phyloP scores from a whole-genome alignment of 352 stramenopile genomes.

The Phytophthora pinifolia region DNA sequence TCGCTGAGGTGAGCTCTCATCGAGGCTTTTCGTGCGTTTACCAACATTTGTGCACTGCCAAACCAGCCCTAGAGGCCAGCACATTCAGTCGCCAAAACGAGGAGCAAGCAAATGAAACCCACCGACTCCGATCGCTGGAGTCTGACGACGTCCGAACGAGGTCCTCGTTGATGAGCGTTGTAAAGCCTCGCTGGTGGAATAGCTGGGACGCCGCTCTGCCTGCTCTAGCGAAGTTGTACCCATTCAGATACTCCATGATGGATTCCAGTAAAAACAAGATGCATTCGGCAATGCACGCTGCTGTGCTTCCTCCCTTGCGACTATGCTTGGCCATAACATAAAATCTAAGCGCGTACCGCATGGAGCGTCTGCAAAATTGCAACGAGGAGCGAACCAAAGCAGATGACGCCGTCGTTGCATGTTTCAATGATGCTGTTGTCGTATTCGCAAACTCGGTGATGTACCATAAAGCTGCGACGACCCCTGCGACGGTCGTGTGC shows the following conservation, averaged over 20 bases:
- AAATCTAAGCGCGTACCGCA: constrained; percentile 27
- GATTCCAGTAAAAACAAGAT: constrained; percentile 67
- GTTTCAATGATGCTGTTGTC: constrained; percentile 70
- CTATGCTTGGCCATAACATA: constrained; percentile 38
- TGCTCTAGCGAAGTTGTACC: constrained; percentile 90
- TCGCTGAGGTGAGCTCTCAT: constrained; percentile 75
- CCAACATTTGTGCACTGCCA: not conserved
- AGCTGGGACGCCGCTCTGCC: constrained; percentile 89
- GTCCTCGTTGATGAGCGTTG: constrained; percentile 93
- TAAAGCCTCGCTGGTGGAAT: constrained; percentile 90
- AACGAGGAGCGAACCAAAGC: constrained; percentile 91
- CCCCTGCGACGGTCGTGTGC: constrained; percentile 89
- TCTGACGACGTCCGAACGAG: constrained; percentile 86
- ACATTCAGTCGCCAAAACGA: not conserved
- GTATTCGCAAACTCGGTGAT: constrained; percentile 71
- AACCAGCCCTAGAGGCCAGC: not conserved
- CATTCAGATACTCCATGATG: constrained; percentile 90
- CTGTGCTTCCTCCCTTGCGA: constrained; percentile 52
- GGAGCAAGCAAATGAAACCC: constrained; percentile 7
- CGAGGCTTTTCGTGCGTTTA: too few species aligned
- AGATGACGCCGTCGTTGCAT: constrained; percentile 87
- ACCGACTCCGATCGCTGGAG: constrained; percentile 85
- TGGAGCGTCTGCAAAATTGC: constrained; percentile 88
- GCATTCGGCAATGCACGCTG: constrained; percentile 67
- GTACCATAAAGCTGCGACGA: constrained; percentile 94